Conservation (phyloP, 352 stramenopile genomes). For the Saprolegnia diclina region DNA sequence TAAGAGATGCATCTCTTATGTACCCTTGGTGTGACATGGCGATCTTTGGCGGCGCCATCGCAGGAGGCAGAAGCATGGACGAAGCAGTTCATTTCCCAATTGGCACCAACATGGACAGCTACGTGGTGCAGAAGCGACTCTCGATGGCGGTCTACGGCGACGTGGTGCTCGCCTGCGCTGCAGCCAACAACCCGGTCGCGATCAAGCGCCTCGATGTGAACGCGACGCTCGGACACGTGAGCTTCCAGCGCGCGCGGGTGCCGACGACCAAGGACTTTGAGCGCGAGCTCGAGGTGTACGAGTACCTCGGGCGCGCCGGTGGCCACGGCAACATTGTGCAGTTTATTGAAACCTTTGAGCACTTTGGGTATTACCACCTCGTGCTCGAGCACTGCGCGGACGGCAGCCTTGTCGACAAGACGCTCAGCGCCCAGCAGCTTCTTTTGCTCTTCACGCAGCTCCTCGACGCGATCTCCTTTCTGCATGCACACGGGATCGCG, state of each 20-base stretch:
- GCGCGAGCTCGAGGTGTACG: not conserved
- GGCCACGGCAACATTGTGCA: constrained; percentile 8
- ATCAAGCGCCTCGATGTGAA: constrained; percentile 1
- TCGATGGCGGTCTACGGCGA: constrained; percentile 4
- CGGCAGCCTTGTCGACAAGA: not conserved
- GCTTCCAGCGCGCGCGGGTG: not conserved
- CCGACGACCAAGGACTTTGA: constrained; percentile 9
- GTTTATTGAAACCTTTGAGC: constrained; percentile 4
- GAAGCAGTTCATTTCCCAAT: not conserved
- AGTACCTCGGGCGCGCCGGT: not conserved
- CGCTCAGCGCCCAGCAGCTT: not conserved
- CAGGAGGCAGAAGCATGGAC: not conserved
- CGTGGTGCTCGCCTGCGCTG: not conserved
- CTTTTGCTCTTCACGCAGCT: not conserved
- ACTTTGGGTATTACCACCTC: constrained; percentile 9
- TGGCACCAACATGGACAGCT: not conserved
- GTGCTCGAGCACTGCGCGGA: not conserved
- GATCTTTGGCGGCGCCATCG: not conserved
- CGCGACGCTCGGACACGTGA: not conserved
- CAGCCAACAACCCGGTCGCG: not conserved
- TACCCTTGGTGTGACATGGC: not conserved
- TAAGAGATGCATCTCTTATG: no score
- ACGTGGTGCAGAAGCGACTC: constrained; percentile 1
- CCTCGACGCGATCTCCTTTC: not conserved
- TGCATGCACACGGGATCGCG: constrained; percentile 1